Percentiles rank a stretch among this genome's conserved stretches.
Evolutionary conservation across 345 rosid species (phyloP).

Genomic region (Carallia pectinifolia): DNA sequence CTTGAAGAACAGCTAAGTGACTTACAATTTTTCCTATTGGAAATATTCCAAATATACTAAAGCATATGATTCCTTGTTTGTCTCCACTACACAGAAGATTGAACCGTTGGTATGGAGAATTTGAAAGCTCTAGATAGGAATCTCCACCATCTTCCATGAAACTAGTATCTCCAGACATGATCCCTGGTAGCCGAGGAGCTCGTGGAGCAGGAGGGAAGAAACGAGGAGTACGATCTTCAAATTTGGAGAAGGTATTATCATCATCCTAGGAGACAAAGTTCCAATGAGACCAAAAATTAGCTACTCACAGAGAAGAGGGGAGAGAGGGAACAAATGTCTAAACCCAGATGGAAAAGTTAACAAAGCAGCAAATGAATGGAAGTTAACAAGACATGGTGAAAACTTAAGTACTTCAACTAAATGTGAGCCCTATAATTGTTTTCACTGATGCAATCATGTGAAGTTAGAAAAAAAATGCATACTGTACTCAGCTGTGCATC

Average conservation of each 20-base stretch:
- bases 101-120: slow-evolving; percentile 72
- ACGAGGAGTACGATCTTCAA: slow-evolving; percentile 82
- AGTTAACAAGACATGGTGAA: background rate
- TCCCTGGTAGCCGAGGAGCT: slow-evolving; percentile 72
- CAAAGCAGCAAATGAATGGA: slow-evolving; percentile 1
- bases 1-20: background rate
- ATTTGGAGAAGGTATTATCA: slow-evolving; percentile 36
- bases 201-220: slow-evolving; percentile 94
- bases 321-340: background rate
- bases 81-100: slow-evolving; percentile 88
- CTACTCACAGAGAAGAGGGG: too few species aligned
- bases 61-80: slow-evolving; percentile 78
- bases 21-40: slow-evolving; percentile 89
- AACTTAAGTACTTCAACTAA: too few species aligned
- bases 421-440: too few species aligned
- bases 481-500: slow-evolving; percentile 51
- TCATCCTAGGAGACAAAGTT: slow-evolving; percentile 42
- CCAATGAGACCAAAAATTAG: background rate
- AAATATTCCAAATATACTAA: slow-evolving; percentile 90
- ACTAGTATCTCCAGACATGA: slow-evolving; percentile 76
- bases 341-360: background rate
- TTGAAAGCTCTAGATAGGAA: slow-evolving; percentile 73
- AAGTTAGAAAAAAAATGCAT: slow-evolving; percentile 20
- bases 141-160: slow-evolving; percentile 83
- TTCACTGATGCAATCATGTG: background rate